Conservation (phyloP, 768 basidiomycete species). For the Tylopilus rubrobrunneus region DNA sequence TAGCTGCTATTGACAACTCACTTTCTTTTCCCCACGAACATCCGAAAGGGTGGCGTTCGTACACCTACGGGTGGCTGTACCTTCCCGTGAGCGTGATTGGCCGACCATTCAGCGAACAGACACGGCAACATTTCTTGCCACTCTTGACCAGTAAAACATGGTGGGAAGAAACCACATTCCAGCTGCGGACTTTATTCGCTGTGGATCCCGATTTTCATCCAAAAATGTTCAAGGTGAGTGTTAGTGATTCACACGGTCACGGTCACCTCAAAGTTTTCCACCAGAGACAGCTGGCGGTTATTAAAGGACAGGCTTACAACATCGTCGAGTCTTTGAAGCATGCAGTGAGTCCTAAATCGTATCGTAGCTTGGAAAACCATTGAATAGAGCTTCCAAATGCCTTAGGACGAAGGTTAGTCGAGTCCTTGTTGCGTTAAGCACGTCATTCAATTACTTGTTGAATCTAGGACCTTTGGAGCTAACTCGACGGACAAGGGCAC, state of each 20-base stretch:
- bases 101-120: conserved; percentile 79
- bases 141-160: conserved; percentile 78
- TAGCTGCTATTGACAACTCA: conserved; percentile 92
- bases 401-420: conserved; percentile 68
- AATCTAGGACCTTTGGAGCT: conserved; percentile 79
- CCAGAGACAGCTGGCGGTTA: conserved; percentile 84
- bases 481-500: conserved; percentile 74
- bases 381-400: conserved; percentile 5
- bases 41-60: conserved; percentile 74
- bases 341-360: conserved; percentile 43
- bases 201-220: conserved; percentile 85
- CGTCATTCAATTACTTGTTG: conserved; percentile 7
- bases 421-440: neutral
- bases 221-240: conserved; percentile 77
- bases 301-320: conserved; percentile 92
- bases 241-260: conserved; percentile 2
- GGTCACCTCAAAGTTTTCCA: conserved; percentile 1
- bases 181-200: conserved; percentile 72
- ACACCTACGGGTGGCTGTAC: conserved; percentile 87
- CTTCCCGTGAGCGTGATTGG: conserved; percentile 84
- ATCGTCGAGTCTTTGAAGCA: conserved; percentile 82
- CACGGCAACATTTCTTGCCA: conserved; percentile 77
- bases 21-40: conserved; percentile 91
- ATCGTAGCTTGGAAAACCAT: neutral
- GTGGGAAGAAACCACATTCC: conserved; percentile 87